These are phyloP conservation scores for Coix lacrymajobi DNA, from an alignment of 176 grass and related monocot species.

Conservation along the genomic window DNA sequence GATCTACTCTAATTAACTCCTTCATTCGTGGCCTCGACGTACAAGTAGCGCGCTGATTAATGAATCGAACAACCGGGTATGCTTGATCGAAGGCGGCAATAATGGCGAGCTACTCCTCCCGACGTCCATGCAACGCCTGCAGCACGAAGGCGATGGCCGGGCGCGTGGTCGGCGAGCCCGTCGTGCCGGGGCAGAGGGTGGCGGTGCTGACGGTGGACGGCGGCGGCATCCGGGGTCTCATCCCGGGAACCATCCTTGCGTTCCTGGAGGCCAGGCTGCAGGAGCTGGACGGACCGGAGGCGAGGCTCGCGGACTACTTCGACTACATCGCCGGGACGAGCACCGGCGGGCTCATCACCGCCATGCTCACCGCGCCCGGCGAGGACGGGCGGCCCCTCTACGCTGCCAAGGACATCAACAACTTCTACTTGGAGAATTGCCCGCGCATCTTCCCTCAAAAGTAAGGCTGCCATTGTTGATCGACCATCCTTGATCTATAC, in stretches of 20 bases:
- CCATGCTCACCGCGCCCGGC: conserved; percentile 40
- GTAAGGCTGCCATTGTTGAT: background rate
- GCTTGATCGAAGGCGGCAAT: too few relatives aligned
- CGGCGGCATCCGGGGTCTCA: conserved; percentile 45
- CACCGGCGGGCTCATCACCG: conserved; percentile 51
- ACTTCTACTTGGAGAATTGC: conserved; percentile 39
- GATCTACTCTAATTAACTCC: background rate
- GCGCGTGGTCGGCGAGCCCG: conserved; percentile 15
- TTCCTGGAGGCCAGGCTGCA: conserved; percentile 39
- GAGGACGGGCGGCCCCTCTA: conserved; percentile 41
- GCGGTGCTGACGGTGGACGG: conserved; percentile 45
- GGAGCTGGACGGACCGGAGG: conserved; percentile 38
- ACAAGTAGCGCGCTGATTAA: background rate
- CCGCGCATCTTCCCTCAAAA: conserved; percentile 38
- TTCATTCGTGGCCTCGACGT: background rate
- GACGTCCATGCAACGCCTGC: conserved; percentile 1
- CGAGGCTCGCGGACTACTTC: conserved; percentile 51
- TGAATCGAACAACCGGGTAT: background rate
- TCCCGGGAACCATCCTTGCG: conserved; percentile 39
- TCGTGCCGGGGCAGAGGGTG: conserved; percentile 23
- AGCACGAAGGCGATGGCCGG: conserved; percentile 20
- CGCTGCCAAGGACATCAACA: conserved; percentile 31
- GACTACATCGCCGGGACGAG: conserved; percentile 52
- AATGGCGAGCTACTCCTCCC: conserved; percentile 25
- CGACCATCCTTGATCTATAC: background rate